Evolutionary conservation across 345 rosid genomes (phyloP).

Genomic region (Murraya paniculata): DNA sequence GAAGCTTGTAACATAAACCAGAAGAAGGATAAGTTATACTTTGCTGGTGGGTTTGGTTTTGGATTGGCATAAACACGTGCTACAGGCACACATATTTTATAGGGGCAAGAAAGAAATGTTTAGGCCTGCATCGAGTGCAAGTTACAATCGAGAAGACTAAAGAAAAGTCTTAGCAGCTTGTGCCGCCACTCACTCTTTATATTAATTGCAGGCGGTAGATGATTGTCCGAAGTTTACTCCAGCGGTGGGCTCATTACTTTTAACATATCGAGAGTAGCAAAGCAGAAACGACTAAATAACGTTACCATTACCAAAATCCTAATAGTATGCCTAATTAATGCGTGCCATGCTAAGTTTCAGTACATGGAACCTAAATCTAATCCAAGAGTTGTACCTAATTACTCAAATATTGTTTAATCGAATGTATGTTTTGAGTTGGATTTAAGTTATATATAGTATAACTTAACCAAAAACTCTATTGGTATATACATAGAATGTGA

Average conservation of each 20-base stretch:
- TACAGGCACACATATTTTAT: constrained; percentile 17
- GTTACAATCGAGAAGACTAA: constrained; percentile 25
- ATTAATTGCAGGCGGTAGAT: constrained; percentile 22
- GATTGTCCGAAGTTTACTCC: neutral
- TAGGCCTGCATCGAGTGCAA: constrained; percentile 21
- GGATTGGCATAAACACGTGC: constrained; percentile 18
- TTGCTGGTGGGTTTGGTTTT: constrained; percentile 12
- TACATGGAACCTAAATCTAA: too few species aligned
- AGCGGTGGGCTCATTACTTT: constrained; percentile 13
- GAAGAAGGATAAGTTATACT: neutral
- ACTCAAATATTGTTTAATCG: too few species aligned
- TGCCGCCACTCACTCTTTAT: constrained; percentile 34
- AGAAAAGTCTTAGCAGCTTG: constrained; percentile 15
- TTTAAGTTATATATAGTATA: too few species aligned
- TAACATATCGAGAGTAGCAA: too few species aligned
- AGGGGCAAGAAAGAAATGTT: neutral
- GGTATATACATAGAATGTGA: too few species aligned
- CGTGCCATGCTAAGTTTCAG: too few species aligned
- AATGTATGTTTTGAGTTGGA: too few species aligned
- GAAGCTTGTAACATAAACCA: neutral
- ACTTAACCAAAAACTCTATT: accelerated
- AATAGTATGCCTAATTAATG: too few species aligned
- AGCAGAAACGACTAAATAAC: too few species aligned
- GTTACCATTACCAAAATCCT: too few species aligned
- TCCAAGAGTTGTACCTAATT: too few species aligned